Evolutionary conservation across 352 stramenopile species (phyloP).

Genomic region (Pythium oligandrum): DNA sequence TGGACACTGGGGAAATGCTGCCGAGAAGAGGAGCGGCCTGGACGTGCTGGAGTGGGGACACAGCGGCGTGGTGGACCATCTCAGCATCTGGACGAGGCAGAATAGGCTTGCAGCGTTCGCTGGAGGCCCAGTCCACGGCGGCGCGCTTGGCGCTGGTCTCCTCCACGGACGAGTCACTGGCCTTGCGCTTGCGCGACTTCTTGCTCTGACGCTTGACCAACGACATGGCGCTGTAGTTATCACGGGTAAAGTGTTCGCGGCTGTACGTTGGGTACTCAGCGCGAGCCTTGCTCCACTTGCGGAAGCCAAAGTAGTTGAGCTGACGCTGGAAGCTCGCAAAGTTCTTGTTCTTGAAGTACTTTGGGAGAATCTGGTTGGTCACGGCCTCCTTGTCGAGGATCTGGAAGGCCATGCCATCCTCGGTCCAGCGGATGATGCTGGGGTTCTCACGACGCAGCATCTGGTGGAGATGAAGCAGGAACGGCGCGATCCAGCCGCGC

Average conservation of each 20-base stretch:
- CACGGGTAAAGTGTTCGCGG: constrained; percentile 75
- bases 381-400: constrained; percentile 84
- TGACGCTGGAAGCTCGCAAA: constrained; percentile 95
- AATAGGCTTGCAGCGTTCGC: constrained; percentile 68
- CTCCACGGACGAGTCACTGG: constrained; percentile 19
- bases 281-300: constrained; percentile 84
- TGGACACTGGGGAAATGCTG: constrained; percentile 21
- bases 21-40: background rate
- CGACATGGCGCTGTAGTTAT: constrained; percentile 83
- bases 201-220: constrained; percentile 86
- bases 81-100: constrained; percentile 34
- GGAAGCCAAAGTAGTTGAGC: constrained; percentile 95
- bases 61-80: constrained; percentile 1
- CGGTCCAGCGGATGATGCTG: constrained; percentile 78
- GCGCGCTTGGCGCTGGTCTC: constrained; percentile 34
- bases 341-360: constrained; percentile 96
- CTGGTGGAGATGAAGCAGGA: constrained; percentile 79
- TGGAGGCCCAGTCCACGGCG: constrained; percentile 21
- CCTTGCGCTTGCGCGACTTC: constrained; percentile 72
- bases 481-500: constrained; percentile 77
- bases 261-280: constrained; percentile 73
- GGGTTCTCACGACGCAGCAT: constrained; percentile 77
- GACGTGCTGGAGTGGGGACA: constrained; percentile 2
- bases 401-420: constrained; percentile 74
- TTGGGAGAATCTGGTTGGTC: constrained; percentile 86